Base-by-base conservation (phyloP, 2,329 filamentous ascomycete genomes). In the Lojkania enalia region DNA sequence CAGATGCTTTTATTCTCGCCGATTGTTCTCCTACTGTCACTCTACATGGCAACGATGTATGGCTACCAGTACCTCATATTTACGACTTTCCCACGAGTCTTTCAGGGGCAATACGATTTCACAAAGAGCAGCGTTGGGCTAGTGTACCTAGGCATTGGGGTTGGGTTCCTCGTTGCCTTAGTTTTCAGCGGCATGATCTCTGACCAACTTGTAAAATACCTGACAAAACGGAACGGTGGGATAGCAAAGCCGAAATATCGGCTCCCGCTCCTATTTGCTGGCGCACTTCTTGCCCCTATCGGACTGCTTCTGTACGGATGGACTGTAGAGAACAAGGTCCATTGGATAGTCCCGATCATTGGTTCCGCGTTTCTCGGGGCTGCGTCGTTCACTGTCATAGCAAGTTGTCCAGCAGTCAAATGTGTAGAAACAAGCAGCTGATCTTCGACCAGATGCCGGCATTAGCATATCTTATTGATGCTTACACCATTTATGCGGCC, bases 291-390 rank as follows among this genome's bases (percentile, higher is more conserved):
- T 9, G 46, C 72, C 3, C 64, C 70, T 0, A 46, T 60, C 2
- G 71, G 72, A 0, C 46, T 74, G 1, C 68, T 73, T 49, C 49
- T 71, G 27, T 81, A 81, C 47, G 78, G 78, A 1, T 82, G 77
- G 77, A 77, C 77, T 1, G 73, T 74, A 0, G 62, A 81, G 30
- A 73, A 75, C 18, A 51, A 71, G n/a, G 69, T 77, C 2, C 77
- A 79, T 42, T 82, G 77, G 76, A 74, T 81, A 16, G 74, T 72
- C 1, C 77, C 78, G 2, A 71, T 78, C 50, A 48, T 80, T 3
- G 79, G 77, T 1, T 77, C 74, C 0, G 54, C 60, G 5, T 50
- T 79, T 1, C 68, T 79, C 4, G 77, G 77, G 0, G 23, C 39
- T 19, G 48, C 39, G 16, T 29, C 44, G 44, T 31, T 48, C 12